Base-by-base conservation (phyloP, 1,139 yeast genomes). In the Arxiozyma heterogenica region DNA sequence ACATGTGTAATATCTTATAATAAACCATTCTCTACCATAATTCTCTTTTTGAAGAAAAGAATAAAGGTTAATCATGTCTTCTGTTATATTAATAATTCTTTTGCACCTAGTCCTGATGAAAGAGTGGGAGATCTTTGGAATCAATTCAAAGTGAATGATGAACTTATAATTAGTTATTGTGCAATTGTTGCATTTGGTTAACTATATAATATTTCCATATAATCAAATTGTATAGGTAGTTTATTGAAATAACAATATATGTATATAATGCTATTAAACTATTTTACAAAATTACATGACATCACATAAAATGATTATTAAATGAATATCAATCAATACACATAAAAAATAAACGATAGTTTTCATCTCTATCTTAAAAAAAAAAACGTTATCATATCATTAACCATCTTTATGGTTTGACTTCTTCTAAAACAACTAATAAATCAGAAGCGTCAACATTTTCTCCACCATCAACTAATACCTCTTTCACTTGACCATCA, bases 401-500 rank as follows among this genome's bases (percentile, higher is more conserved):
- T 27, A 21, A 6, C n/a, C 1, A 8, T 17, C 3, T 41, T 41
- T 30, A 49, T 25, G 41, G 27, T 17, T 45, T 41, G 38, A 44
- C 51, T 23, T 57, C 59, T 56, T 72, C 75, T 54, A 74, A 61
- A 38, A 66, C 62, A 47, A 73, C 74, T 56, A 74, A 60, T 72
- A 93, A 78, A 70, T 93, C 98, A 60, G 85, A 84, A 55, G 96
- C 95, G 65, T 90, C 98, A 47, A 94, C 98, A 51, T 94, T 85
- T 68, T 93, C 98, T 64, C 96, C 96, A 66, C 88, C 95, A 71
- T 84, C 84, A 61, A 90, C 85, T 55, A 78, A 70, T 42, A 93
- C 78, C 38, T 85, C 86, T 52, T 86, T 84, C 57, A 94, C 83
- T 68, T 79, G 81, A 69, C 98, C 99, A 57, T 85, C 78, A 58